These are phyloP conservation scores for Pythium sukuiense DNA, from an alignment of 352 stramenopile genomes.

Conservation along the genomic window DNA sequence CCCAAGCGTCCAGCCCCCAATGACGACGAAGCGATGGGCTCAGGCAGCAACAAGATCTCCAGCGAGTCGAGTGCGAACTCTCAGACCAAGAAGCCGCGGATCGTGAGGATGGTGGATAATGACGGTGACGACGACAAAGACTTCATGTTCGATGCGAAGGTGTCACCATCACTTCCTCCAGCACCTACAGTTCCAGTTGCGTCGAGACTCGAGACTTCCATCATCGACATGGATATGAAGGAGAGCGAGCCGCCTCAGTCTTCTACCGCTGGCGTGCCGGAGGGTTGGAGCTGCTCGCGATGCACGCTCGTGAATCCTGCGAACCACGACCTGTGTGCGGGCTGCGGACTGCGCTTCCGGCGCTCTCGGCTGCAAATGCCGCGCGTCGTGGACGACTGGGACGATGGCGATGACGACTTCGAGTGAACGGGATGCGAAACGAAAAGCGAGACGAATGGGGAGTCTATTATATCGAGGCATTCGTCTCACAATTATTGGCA, in stretches of 20 bases:
- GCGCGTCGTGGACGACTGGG: constrained; percentile 41
- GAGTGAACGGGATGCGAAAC: neutral
- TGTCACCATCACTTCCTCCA: neutral
- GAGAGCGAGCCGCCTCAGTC: constrained; percentile 35
- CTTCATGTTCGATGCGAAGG: neutral
- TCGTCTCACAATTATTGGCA: neutral
- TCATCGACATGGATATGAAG: constrained; percentile 49
- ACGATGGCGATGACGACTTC: constrained; percentile 18
- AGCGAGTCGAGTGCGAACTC: neutral
- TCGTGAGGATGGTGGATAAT: constrained; percentile 33
- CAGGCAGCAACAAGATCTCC: neutral
- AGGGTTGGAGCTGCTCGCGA: constrained; percentile 64
- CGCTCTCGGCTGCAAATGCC: constrained; percentile 47
- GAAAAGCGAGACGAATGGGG: neutral
- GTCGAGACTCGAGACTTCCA: neutral
- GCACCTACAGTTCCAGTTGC: neutral
- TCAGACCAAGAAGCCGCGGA: constrained; percentile 23
- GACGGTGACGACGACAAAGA: constrained; percentile 7
- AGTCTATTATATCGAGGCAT: constrained; percentile 5
- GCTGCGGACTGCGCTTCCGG: constrained; percentile 71
- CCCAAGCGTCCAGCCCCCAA: neutral
- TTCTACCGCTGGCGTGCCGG: constrained; percentile 7
- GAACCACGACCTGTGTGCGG: constrained; percentile 53
- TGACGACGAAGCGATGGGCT: neutral
- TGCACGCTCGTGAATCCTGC: constrained; percentile 78